Evolutionary conservation across 2,329 filamentous ascomycete genomes (phyloP), one percentile per base, ranked within the genome.

Genomic region (Cryphonectria parasitica): DNA sequence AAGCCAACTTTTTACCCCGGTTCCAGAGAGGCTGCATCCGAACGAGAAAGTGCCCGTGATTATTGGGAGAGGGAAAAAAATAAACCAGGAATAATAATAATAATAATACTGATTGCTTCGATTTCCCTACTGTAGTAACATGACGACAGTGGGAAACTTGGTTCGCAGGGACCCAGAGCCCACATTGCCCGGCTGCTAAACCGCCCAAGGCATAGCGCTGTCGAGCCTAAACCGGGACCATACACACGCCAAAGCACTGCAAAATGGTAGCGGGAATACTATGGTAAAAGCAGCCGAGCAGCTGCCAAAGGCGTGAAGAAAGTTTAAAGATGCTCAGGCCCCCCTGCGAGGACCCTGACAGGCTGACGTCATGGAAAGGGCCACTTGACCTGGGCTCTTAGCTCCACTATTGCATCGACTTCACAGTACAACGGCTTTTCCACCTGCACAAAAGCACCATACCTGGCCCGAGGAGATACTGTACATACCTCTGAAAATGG

Each of bases 91-190:
- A 34, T 4, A 34, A 34, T 34, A 34, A 34, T 39, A 13, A 39
- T 1, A 39, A 11, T 10, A 28, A 56, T 31, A 56, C 22, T 8
- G 45, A 56, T 25, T 36, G 28, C 58, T 61, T 28, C 58, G 17
- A 4, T 22, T 36, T 61, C 28, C 56, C n/a, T 62, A 34, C n/a
- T n/a, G n/a, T n/a, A n/a, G n/a, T n/a, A n/a, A n/a, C 19, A 62
- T 62, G 60, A 62, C 60, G 60, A 62, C 60, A 62, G 34, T 8
- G 34, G 34, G 60, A 39, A 39, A n/a, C 60, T 34, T 62, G 60
- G 60, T 15, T 25, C n/a, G 31, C 25, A 17, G 19, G 22, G 7
- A 10, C 60, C 34, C 22, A 15, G 60, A 62, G 60, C 60, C 45
- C 45, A 49, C 45, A 49, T 19, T 17, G 60, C 13, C 22, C 45